Base-by-base conservation (phyloP, 257 asterid genomes). In the Capsicum rhomboideum region DNA sequence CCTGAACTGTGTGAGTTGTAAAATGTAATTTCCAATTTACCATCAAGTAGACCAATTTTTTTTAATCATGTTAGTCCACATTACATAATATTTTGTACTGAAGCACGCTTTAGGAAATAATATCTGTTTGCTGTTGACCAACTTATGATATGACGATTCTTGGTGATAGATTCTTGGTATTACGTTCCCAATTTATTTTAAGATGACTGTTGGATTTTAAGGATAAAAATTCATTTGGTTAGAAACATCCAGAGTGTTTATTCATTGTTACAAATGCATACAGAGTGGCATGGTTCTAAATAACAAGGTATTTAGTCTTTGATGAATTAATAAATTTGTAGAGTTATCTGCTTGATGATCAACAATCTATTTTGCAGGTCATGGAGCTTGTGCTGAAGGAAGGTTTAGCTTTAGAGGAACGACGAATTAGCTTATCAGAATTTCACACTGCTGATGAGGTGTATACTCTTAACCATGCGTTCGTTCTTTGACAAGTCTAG, bases 381-480 rank as follows among this genome's bases (percentile, higher is more conserved):
- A 95, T 95, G 90, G 94, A 91, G 37, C 94, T 95, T 74, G 91
- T 87, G 61, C 78, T 83, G 63, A 86, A 90, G 87, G 98, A 95
- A 85, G 88, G 87, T 37, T 83, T 93, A 82, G 89, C 83, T 83
- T 71, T 91, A 77, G 91, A 82, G 29, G 98, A 95, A 89, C 91
- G 98, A 13, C 91, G 93, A 11, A 87, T 95, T 54, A 93, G 95
- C 86, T 86, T 95, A 86, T 93, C 98, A 16, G 98, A 95, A 92
- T 91, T 95, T 87, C 96, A 95, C 86, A 91, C 96, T 56, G 98
- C 98, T 67, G 98, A 95, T 77, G 98, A 95, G 98, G 98, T 95
- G 69, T 40, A 28, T 71, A n/a, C 86, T 68, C 83, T 87, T 74
- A 17, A 75, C 29, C 50, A 16, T 50, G 42, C 10, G 52, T 67